A percentile compares a stretch with the other conserved stretches of the same genome.
These are phyloP conservation scores for Waltiozyma sp. DNA, from an alignment of 1,139 yeast species.

Conservation along the genomic window DNA sequence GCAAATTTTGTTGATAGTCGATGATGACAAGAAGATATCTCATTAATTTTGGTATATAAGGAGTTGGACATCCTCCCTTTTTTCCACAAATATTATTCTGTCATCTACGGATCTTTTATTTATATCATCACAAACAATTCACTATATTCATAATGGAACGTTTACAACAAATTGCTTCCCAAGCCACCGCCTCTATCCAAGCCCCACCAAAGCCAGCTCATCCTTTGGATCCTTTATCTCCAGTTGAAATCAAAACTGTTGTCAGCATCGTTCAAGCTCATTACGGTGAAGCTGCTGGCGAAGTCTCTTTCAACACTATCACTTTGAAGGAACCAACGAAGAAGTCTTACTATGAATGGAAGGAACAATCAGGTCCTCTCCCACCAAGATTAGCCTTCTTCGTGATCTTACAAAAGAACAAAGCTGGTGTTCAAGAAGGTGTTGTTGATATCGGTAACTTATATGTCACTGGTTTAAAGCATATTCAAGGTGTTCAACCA, in stretches of 20 bases:
- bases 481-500: conserved; percentile 57
- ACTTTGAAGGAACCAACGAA: conserved; percentile 65
- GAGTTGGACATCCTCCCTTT: too few relatives aligned
- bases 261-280: conserved; percentile 33
- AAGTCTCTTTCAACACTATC: conserved; percentile 52
- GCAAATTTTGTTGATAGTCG: too few relatives aligned
- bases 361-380: conserved; percentile 44
- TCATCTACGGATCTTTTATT: too few relatives aligned
- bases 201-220: conserved; percentile 48
- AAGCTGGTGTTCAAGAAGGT: conserved; percentile 59
- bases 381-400: conserved; percentile 63
- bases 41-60: too few relatives aligned
- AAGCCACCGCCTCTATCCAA: conserved; percentile 45
- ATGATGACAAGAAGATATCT: too few relatives aligned
- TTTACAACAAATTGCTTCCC: conserved; percentile 53
- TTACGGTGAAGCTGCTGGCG: conserved; percentile 29
- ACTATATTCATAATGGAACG: conserved; percentile 40
- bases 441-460: conserved; percentile 44
- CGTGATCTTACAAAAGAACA: conserved; percentile 50
- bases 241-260: conserved; percentile 40
- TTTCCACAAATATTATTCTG: too few relatives aligned
- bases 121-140: background rate
- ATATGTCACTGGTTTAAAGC: conserved; percentile 35
- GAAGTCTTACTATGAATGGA: conserved; percentile 52
- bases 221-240: conserved; percentile 63